Evolutionary conservation across 306 rosid species (phyloP).

Genomic region (Cicer yamashitae): DNA sequence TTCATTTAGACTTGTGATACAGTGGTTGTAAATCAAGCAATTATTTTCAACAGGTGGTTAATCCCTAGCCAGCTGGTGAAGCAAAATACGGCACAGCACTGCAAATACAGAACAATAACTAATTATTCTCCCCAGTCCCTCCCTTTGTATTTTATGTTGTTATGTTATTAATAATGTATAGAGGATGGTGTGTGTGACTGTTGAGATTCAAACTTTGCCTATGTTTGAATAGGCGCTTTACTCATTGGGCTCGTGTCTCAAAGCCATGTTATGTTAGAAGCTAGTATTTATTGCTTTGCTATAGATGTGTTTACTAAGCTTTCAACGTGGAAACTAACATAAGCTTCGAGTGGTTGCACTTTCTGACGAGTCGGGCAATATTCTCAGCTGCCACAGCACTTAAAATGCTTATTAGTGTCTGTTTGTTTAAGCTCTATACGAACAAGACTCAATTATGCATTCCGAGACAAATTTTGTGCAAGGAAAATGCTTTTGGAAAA

Average conservation of each 20-base stretch:
- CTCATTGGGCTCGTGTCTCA: too few species aligned
- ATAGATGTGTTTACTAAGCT: too few species aligned
- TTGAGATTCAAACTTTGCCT: neutral
- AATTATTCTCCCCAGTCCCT: constrained; percentile 15
- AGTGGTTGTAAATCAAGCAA: constrained; percentile 30
- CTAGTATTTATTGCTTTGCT: too few species aligned
- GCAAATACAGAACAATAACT: neutral
- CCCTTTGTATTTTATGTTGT: constrained; percentile 22
- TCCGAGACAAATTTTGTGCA: neutral
- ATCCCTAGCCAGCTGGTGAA: constrained; percentile 4
- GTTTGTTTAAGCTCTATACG: neutral
- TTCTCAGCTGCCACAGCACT: constrained; percentile 93
- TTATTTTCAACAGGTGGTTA: constrained; percentile 1
- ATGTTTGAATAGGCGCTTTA: too few species aligned
- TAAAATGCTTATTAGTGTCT: neutral
- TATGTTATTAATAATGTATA: constrained; percentile 10
- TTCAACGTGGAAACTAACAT: too few species aligned
- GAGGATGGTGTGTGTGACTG: neutral
- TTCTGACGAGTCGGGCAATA: constrained; percentile 54
- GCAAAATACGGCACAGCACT: neutral
- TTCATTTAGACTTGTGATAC: constrained; percentile 68
- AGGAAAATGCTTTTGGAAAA: neutral
- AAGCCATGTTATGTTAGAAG: too few species aligned
- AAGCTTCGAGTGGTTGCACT: neutral
- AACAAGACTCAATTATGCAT: neutral